A percentile compares a stretch with the other conserved stretches of the same genome.
Conservation (phyloP, 202 grass and related monocot genomes). For the Brachypodium distachyon region DNA sequence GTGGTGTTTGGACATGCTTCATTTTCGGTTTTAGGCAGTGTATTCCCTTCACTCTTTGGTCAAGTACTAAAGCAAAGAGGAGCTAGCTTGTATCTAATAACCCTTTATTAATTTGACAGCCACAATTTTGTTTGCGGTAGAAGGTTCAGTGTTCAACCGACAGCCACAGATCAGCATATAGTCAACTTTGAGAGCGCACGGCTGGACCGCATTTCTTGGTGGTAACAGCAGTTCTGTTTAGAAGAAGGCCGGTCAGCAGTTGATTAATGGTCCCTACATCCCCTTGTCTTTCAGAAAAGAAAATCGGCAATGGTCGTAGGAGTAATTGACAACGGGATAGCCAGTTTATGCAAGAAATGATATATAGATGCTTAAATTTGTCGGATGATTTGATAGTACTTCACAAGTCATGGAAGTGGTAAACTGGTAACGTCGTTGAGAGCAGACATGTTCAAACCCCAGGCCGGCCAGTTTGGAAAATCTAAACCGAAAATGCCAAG, state of each 20-base stretch:
- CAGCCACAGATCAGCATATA: neutral
- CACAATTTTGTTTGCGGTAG: neutral
- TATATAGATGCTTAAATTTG: neutral
- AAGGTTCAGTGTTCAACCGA: neutral
- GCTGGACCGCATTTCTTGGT: neutral
- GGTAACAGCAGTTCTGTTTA: neutral
- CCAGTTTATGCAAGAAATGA: neutral
- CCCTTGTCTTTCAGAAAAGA: neutral
- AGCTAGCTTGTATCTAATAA: neutral
- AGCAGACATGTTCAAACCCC: neutral
- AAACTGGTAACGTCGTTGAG: neutral
- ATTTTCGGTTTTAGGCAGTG: conserved; percentile 30
- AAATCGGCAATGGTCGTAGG: neutral
- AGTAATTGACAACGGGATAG: neutral
- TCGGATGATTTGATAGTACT: neutral
- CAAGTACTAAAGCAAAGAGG: conserved; percentile 10
- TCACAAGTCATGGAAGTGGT: neutral
- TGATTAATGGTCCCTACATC: neutral
- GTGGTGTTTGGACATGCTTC: conserved; percentile 30
- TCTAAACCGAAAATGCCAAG: neutral
- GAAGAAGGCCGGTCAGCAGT: neutral
- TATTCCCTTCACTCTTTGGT: conserved; percentile 14
- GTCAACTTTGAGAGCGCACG: neutral
- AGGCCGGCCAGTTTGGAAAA: too few relatives aligned
- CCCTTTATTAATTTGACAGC: neutral